Conservation (phyloP, 805 yeast genomes). For the Candida chilensis region DNA sequence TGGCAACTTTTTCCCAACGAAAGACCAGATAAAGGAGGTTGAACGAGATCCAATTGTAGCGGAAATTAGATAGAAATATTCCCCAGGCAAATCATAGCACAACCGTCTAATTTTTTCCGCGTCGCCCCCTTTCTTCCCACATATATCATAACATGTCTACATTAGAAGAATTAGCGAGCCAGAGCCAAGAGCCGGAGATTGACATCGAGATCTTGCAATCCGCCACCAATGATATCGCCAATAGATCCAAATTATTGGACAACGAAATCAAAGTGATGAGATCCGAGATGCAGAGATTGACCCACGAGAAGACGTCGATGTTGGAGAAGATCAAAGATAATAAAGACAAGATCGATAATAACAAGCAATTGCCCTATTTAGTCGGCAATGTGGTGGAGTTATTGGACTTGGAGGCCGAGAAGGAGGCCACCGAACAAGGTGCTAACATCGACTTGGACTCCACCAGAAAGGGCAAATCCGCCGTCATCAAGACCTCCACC, state of each 20-base stretch:
- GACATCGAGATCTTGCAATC: constrained; percentile 76
- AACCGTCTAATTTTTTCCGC: no score
- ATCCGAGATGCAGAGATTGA: constrained; percentile 81
- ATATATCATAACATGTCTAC: constrained; percentile 81
- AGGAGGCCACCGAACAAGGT: constrained; percentile 80
- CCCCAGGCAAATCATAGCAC: no score
- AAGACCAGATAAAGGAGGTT: no score
- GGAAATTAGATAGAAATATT: no score
- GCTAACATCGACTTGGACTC: constrained; percentile 93
- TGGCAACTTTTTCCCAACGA: no score
- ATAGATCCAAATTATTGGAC: constrained; percentile 81
- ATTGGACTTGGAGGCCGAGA: constrained; percentile 78
- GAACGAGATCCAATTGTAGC: no score
- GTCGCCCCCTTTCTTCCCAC: no score
- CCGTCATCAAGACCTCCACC: constrained; percentile 95
- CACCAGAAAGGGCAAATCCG: constrained; percentile 89
- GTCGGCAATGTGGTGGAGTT: constrained; percentile 96
- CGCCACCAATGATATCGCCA: constrained; percentile 74
- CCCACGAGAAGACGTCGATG: constrained; percentile 92
- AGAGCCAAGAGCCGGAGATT: constrained; percentile 46
- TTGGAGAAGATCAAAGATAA: constrained; percentile 89
- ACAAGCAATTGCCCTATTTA: constrained; percentile 89
- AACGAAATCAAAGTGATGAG: constrained; percentile 94
- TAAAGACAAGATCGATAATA: constrained; percentile 91
- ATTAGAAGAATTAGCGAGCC: constrained; percentile 66